A percentile compares a stretch with the other conserved stretches of the same genome.
These are phyloP conservation scores for Proliferodiscus dingleyae DNA, from an alignment of 2,329 filamentous ascomycete species.

Conservation along the genomic window DNA sequence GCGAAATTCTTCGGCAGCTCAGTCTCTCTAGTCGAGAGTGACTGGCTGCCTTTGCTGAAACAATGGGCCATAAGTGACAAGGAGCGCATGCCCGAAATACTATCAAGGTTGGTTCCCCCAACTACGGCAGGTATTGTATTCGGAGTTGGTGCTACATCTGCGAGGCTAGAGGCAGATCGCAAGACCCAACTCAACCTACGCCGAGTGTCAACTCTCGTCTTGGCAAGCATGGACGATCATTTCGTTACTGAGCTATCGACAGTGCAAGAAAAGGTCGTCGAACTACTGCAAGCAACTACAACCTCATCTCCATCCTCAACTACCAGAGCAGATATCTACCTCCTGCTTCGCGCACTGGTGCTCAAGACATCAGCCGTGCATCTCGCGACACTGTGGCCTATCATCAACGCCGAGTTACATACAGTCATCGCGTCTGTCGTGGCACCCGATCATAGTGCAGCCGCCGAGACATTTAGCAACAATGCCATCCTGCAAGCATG, in stretches of 20 bases:
- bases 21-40: conserved; percentile 58
- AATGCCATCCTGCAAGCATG: conserved; percentile 80
- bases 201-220: conserved; percentile 71
- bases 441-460: conserved; percentile 56
- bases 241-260: conserved; percentile 71
- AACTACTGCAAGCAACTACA: conserved; percentile 76
- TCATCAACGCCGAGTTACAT: conserved; percentile 82
- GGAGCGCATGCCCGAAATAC: conserved; percentile 76
- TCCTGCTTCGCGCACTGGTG: conserved; percentile 77
- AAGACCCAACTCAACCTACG: conserved; percentile 87
- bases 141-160: conserved; percentile 92
- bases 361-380: conserved; percentile 76
- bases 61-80: conserved; percentile 87
- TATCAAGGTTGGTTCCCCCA: conserved; percentile 74
- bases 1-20: conserved; percentile 74
- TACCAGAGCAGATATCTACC: conserved; percentile 83
- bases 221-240: conserved; percentile 71
- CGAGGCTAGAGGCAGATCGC: conserved; percentile 88
- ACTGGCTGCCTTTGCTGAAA: conserved; percentile 78
- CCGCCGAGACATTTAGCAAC: conserved; percentile 71
- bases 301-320: conserved; percentile 88
- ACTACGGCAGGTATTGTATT: conserved; percentile 96
- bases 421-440: conserved; percentile 71
- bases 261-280: conserved; percentile 78
- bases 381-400: conserved; percentile 81